phyloP scores from a whole-genome alignment of 257 asterid species.

The Avicennia marina region DNA sequence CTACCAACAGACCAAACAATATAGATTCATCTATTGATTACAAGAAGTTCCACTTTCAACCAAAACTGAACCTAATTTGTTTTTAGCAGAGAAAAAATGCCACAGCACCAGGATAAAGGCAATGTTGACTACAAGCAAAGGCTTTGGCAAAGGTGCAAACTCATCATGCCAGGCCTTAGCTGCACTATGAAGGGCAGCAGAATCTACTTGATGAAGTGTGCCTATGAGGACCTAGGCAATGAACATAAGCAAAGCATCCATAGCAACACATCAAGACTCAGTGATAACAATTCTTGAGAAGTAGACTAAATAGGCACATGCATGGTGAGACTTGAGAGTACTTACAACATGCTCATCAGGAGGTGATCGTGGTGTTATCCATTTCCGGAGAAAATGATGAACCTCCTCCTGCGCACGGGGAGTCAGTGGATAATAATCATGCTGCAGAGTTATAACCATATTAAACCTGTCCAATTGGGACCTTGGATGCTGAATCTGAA shows the following conservation, averaged over 20 bases:
- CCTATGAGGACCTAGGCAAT: constrained; percentile 54
- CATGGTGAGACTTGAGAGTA: constrained; percentile 17
- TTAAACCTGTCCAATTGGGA: constrained; percentile 61
- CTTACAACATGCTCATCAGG: constrained; percentile 59
- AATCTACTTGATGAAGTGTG: constrained; percentile 72
- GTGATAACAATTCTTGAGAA: neutral
- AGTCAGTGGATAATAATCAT: constrained; percentile 60
- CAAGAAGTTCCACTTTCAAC: too few relatives aligned
- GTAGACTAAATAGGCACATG: neutral
- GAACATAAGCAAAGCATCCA: neutral
- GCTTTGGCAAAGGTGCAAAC: constrained; percentile 62
- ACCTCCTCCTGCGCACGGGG: constrained; percentile 49
- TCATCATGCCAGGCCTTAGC: constrained; percentile 64
- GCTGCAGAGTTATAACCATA: constrained; percentile 63
- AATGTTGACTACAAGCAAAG: constrained; percentile 64
- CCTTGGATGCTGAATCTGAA: constrained; percentile 79
- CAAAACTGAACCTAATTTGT: too few relatives aligned
- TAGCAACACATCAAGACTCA: constrained; percentile 8
- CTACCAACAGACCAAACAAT: too few relatives aligned
- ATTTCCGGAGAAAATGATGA: constrained; percentile 50
- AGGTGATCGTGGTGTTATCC: constrained; percentile 63
- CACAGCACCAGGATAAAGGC: too few relatives aligned
- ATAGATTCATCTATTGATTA: too few relatives aligned
- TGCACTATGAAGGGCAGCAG: constrained; percentile 56
- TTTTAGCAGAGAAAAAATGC: too few relatives aligned